phyloP scores from a whole-genome alignment of 1,139 yeast species.

The Saccharomyces hybrid region DNA sequence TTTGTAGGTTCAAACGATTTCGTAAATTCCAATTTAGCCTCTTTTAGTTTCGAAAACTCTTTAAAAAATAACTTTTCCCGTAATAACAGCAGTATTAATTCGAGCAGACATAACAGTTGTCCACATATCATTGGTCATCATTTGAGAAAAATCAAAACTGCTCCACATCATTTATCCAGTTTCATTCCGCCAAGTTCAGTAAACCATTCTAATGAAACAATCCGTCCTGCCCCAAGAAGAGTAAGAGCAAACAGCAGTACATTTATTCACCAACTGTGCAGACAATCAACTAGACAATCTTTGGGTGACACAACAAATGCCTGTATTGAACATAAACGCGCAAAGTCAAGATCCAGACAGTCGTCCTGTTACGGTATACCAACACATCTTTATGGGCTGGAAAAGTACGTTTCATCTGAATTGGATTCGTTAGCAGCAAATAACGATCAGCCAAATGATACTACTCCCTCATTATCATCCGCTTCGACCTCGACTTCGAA shows the following conservation, averaged over 20 bases:
- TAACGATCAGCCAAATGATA: slow-evolving; percentile 1
- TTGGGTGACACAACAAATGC: background rate
- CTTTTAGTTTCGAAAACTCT: background rate
- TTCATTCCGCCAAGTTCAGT: background rate
- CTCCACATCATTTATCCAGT: slow-evolving; percentile 2
- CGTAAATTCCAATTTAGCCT: background rate
- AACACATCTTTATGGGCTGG: slow-evolving; percentile 27
- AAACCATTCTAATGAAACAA: background rate
- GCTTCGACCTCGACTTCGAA: background rate
- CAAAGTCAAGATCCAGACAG: slow-evolving; percentile 5
- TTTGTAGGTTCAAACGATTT: slow-evolving; percentile 1
- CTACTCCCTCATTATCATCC: slow-evolving; percentile 1
- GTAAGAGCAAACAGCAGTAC: slow-evolving; percentile 16
- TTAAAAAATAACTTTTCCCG: background rate
- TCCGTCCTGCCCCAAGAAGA: slow-evolving; percentile 2
- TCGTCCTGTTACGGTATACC: slow-evolving; percentile 24
- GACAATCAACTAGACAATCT: slow-evolving; percentile 5
- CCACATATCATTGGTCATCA: background rate
- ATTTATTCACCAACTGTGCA: slow-evolving; percentile 12
- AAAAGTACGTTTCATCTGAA: slow-evolving; percentile 25
- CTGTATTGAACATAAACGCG: background rate
- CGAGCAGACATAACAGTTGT: background rate
- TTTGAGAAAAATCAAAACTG: slow-evolving; percentile 5
- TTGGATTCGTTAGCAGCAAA: slow-evolving; percentile 20
- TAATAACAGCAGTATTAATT: background rate